Conservation (phyloP, 2,329 filamentous ascomycete species). For the Parastagonospora avenae region DNA sequence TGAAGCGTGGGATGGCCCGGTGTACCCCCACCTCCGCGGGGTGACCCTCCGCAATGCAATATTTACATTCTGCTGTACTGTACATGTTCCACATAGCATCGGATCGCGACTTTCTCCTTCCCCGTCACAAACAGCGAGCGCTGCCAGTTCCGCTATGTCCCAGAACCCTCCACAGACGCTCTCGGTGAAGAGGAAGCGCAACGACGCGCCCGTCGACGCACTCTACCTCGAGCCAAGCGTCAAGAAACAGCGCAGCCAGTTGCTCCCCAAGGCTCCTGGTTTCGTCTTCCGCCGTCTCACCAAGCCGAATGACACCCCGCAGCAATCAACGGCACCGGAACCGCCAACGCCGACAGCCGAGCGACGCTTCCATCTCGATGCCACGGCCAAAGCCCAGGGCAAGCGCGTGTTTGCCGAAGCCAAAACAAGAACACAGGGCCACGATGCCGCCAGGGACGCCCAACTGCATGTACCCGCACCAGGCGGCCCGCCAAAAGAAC, state of each 20-base stretch:
- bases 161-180: constrained; percentile 35
- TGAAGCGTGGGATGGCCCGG: no score
- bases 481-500: constrained; percentile 8
- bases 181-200: constrained; percentile 60
- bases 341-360: constrained; percentile 26
- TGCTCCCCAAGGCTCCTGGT: constrained; percentile 1
- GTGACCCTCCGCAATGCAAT: no score
- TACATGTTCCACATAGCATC: no score
- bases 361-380: constrained; percentile 32
- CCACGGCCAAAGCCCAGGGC: constrained; percentile 15
- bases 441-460: constrained; percentile 1
- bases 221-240: constrained; percentile 41
- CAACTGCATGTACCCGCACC: constrained; percentile 5
- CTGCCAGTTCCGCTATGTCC: constrained; percentile 26
- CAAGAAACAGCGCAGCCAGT: constrained; percentile 28
- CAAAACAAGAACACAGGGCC: constrained; percentile 5
- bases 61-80: no score
- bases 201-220: constrained; percentile 62
- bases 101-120: background rate
- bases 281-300: constrained; percentile 29
- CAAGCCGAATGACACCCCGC: constrained; percentile 24
- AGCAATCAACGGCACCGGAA: constrained; percentile 7
- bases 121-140: no score
- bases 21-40: no score
- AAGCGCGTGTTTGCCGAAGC: constrained; percentile 31